These are phyloP conservation scores for Mucor lusitanicus DNA, from an alignment of 371 early-diverging fungal species.

Conservation along the genomic window DNA sequence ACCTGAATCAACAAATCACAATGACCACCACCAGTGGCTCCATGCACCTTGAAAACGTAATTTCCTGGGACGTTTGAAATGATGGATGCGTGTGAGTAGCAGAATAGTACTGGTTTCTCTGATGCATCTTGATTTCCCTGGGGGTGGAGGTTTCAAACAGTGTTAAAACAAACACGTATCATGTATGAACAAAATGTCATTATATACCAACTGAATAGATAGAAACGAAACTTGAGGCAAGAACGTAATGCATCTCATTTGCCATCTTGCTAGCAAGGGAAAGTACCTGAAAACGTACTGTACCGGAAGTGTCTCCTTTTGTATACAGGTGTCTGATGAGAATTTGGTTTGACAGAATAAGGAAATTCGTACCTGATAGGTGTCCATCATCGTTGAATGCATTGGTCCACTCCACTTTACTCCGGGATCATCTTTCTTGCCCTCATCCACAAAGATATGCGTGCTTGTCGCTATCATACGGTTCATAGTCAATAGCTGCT, in stretches of 20 bases:
- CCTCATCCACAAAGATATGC: background rate
- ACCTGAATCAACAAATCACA: slow-evolving; percentile 4
- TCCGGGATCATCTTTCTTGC: background rate
- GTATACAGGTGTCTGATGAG: background rate
- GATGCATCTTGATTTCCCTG: background rate
- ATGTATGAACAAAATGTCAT: too few species aligned
- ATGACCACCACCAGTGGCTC: background rate
- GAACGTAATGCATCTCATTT: slow-evolving; percentile 52
- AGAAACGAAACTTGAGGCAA: slow-evolving; percentile 31
- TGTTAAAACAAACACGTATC: too few species aligned
- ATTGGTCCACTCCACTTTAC: background rate
- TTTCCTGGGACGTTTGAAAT: background rate
- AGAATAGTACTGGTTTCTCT: background rate
- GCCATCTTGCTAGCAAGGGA: slow-evolving; percentile 51
- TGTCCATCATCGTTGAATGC: slow-evolving; percentile 4
- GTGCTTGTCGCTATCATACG: background rate
- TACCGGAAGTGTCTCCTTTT: slow-evolving; percentile 48
- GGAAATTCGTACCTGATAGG: slow-evolving; percentile 16
- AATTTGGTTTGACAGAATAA: too few species aligned
- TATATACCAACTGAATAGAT: background rate
- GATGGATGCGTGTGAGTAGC: background rate
- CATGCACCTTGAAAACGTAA: slow-evolving; percentile 1
- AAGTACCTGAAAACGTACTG: slow-evolving; percentile 50
- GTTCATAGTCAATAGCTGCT: background rate
- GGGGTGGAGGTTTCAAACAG: too few species aligned